Conservation (phyloP, 176 grass and related monocot species). For the Thalia dealbata region DNA sequence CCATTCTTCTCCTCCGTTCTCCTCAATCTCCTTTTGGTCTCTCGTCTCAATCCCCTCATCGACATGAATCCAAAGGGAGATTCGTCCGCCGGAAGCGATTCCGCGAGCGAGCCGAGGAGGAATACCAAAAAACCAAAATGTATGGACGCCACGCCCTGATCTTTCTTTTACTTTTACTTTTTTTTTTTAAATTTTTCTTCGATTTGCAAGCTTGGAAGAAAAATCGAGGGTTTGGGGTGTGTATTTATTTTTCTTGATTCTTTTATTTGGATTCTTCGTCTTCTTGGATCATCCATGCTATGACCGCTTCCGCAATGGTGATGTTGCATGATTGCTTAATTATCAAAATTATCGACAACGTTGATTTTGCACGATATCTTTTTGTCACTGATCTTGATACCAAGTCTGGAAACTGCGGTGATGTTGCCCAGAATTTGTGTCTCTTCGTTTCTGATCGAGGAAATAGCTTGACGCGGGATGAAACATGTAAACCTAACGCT, state of each 20-base stretch:
- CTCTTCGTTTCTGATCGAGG: not conserved
- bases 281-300: not conserved
- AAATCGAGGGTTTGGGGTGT: not conserved
- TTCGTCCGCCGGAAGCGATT: constrained; percentile 17
- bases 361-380: not conserved
- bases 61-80: constrained; percentile 31
- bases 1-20: not conserved
- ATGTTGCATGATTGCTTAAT: not conserved
- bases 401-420: not conserved
- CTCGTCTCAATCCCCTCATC: not conserved
- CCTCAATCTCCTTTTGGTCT: not conserved
- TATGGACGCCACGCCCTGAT: constrained; percentile 15
- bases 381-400: not conserved
- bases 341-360: too few species aligned
- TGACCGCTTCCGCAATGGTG: not conserved
- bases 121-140: constrained; percentile 73
- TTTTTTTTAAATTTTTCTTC: too few species aligned
- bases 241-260: not conserved
- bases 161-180: not conserved
- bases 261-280: not conserved
- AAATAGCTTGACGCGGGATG: not conserved
- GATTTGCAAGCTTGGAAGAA: not conserved
- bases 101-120: constrained; percentile 18
- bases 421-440: too few species aligned
- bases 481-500: not conserved